Conservation (phyloP, 2,329 filamentous ascomycete genomes). For the Neonectria magnoliae region DNA sequence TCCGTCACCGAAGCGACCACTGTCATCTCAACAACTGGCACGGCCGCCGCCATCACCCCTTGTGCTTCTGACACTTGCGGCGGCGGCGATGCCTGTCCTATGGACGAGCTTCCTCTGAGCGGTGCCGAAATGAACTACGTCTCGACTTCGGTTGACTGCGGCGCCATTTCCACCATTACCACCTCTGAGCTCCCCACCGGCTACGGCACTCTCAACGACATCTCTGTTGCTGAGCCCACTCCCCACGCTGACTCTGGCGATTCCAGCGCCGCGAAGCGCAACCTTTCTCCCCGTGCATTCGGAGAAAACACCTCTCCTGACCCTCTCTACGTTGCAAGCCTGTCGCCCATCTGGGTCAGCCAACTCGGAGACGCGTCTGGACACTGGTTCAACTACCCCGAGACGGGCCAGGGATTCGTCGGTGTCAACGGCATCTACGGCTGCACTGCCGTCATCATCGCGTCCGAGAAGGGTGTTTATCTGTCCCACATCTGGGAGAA, state of each 20-base stretch:
- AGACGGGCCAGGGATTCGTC: constrained; percentile 7
- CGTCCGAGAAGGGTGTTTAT: constrained; percentile 29
- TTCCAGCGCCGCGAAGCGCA: neutral
- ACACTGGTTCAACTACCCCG: constrained; percentile 18
- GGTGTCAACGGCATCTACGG: constrained; percentile 38
- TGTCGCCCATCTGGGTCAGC: constrained; percentile 25
- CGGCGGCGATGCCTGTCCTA: constrained; percentile 21
- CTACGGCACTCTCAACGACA: constrained; percentile 5
- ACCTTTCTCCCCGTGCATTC: constrained; percentile 11
- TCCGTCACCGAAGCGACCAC: constrained; percentile 30
- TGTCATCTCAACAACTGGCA: constrained; percentile 18
- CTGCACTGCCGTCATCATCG: constrained; percentile 34
- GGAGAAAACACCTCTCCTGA: constrained; percentile 23
- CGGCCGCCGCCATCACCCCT: neutral
- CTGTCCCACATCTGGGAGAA: constrained; percentile 38
- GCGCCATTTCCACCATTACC: constrained; percentile 21
- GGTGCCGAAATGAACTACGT: constrained; percentile 16
- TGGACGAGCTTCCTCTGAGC: constrained; percentile 16
- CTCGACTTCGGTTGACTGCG: constrained; percentile 19
- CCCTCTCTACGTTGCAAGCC: constrained; percentile 17
- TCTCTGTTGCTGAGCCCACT: constrained; percentile 17
- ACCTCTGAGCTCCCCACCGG: constrained; percentile 22
- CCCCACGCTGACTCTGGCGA: neutral
- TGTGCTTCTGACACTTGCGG: constrained; percentile 30
- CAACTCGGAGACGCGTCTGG: constrained; percentile 26